Conservation (phyloP, 176 grass and related monocot species). For the Oryza coarctata region DNA sequence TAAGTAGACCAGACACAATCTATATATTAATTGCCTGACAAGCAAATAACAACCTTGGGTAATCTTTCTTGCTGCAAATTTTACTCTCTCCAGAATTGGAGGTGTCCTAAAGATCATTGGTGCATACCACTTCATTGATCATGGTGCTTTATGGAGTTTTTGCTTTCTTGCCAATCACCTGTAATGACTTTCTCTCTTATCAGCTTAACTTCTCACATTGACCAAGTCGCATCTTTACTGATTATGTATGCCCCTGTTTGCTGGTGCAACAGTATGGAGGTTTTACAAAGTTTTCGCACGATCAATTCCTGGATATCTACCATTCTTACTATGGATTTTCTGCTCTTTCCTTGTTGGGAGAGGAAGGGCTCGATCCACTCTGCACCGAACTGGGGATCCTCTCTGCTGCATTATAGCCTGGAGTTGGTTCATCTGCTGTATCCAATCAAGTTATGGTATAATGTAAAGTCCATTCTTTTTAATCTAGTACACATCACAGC, state of each 20-base stretch:
- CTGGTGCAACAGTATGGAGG: constrained; percentile 59
- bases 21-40: neutral
- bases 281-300: constrained; percentile 58
- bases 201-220: constrained; percentile 1
- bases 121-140: constrained; percentile 54
- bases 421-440: neutral
- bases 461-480: neutral
- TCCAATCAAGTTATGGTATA: neutral
- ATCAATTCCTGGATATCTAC: constrained; percentile 62
- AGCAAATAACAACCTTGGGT: neutral
- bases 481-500: neutral
- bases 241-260: neutral
- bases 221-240: neutral
- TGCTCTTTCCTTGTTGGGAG: constrained; percentile 70
- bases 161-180: constrained; percentile 77
- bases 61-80: constrained; percentile 12
- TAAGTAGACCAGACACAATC: neutral
- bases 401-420: constrained; percentile 34
- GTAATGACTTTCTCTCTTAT: constrained; percentile 30
- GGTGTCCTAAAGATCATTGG: constrained; percentile 81
- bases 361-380: constrained; percentile 51
- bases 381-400: constrained; percentile 60
- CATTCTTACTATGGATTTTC: constrained; percentile 82
- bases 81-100: constrained; percentile 60
- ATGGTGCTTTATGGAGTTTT: constrained; percentile 56